Conservation (phyloP, 371 early-diverging fungal genomes). For the Coemansia sp. region DNA sequence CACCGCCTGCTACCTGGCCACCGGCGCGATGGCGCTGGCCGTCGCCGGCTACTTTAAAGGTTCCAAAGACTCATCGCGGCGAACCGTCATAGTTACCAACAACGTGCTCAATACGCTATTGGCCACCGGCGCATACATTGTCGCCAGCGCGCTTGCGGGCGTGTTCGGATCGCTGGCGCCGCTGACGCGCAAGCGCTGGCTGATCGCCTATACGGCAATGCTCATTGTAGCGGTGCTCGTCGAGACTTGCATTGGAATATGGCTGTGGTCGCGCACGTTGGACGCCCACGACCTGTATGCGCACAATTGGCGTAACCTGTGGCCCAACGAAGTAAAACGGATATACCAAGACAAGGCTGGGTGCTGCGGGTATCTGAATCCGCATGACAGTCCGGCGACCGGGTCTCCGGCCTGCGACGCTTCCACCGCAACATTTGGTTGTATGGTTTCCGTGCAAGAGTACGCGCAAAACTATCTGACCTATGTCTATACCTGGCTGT, state of each 20-base stretch:
- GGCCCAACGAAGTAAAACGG: constrained; percentile 23
- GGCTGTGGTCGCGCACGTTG: constrained; percentile 42
- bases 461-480: constrained; percentile 28
- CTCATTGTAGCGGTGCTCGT: constrained; percentile 14
- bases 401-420: constrained; percentile 16
- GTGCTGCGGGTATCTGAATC: constrained; percentile 45
- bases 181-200: constrained; percentile 33
- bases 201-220: constrained; percentile 19
- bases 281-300: constrained; percentile 36
- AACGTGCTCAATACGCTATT: constrained; percentile 25
- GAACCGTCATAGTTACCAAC: constrained; percentile 25
- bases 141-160: constrained; percentile 17
- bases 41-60: constrained; percentile 26
- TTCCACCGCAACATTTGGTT: constrained; percentile 4
- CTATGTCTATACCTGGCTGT: constrained; percentile 37
- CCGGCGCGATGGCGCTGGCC: constrained; percentile 26
- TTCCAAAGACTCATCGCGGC: constrained; percentile 16
- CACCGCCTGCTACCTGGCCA: constrained; percentile 27
- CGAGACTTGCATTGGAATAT: constrained; percentile 32
- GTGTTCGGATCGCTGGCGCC: constrained; percentile 27
- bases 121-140: constrained; percentile 24
- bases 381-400: constrained; percentile 23
- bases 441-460: constrained; percentile 30
- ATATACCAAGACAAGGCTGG: constrained; percentile 21
- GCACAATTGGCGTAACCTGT: constrained; percentile 38